Evolutionary conservation across 805 yeast species (phyloP).

Genomic region (Yarrowia porcina): DNA sequence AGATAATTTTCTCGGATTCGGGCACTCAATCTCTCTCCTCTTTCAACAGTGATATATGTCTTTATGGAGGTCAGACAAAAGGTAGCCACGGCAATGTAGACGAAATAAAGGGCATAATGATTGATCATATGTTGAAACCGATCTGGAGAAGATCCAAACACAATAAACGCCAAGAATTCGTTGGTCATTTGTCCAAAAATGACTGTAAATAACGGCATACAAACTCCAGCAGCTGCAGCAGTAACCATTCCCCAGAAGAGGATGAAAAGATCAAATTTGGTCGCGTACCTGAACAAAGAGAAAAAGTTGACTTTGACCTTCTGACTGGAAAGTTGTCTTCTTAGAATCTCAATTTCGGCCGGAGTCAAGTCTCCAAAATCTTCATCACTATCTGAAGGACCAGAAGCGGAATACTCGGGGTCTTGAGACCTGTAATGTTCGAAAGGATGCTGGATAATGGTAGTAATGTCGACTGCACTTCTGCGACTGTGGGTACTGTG

Average conservation of each 20-base stretch:
- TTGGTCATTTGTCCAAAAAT: conserved; percentile 43
- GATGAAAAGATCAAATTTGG: conserved; percentile 34
- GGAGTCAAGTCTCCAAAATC: not conserved
- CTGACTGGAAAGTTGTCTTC: not conserved
- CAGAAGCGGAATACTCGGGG: not conserved
- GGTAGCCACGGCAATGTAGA: conserved; percentile 42
- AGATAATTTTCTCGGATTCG: conserved; percentile 42
- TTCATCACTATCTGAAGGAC: not conserved
- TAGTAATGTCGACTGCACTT: not conserved
- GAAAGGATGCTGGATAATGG: not conserved
- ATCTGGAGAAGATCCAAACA: conserved; percentile 30
- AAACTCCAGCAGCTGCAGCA: conserved; percentile 42
- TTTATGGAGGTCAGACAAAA: conserved; percentile 37
- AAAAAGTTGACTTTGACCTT: not conserved
- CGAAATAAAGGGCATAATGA: conserved; percentile 41
- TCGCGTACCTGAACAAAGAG: conserved; percentile 40
- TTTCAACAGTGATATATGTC: conserved; percentile 40
- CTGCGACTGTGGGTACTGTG: not conserved
- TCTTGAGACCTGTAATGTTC: not conserved
- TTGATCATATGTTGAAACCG: conserved; percentile 39
- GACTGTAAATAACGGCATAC: conserved; percentile 43
- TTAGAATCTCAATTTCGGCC: not conserved
- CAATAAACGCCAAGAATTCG: conserved; percentile 38
- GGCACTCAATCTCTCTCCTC: conserved; percentile 44
- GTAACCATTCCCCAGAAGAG: conserved; percentile 36